These are phyloP conservation scores for Cardiospermum halicacabum DNA, from an alignment of 345 rosid genomes.

Conservation along the genomic window DNA sequence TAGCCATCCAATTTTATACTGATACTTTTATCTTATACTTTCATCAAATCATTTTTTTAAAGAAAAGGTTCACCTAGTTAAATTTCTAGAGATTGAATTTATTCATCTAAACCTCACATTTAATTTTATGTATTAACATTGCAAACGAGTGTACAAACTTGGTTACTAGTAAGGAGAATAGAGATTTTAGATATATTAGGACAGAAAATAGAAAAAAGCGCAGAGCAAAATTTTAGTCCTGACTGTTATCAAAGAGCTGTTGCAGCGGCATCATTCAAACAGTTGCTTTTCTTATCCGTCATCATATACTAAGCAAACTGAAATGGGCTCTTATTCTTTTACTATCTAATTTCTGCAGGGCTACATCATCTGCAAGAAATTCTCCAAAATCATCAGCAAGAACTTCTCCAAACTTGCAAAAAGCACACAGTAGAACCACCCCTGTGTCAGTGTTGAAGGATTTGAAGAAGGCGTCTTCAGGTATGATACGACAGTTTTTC, in stretches of 20 bases:
- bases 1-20: background rate
- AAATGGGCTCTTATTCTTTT: background rate
- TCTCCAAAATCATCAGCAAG: constrained; percentile 18
- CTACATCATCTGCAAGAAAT: constrained; percentile 15
- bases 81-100: background rate
- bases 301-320: background rate
- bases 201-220: background rate
- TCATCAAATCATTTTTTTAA: background rate
- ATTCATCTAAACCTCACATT: too few species aligned
- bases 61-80: background rate
- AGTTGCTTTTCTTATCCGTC: too few species aligned
- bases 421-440: constrained; percentile 22
- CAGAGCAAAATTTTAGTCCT: background rate
- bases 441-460: constrained; percentile 14
- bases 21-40: background rate
- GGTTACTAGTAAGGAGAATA: background rate
- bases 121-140: too few species aligned
- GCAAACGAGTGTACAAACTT: background rate
- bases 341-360: constrained; percentile 20
- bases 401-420: constrained; percentile 28
- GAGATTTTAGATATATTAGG: background rate
- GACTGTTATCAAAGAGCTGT: too few species aligned
- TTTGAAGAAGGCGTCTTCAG: constrained; percentile 28
- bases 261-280: too few species aligned
- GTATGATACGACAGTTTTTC: constrained; percentile 20